Base-by-base conservation (phyloP, 306 rosid species). In the Cicer chorassanicum region DNA sequence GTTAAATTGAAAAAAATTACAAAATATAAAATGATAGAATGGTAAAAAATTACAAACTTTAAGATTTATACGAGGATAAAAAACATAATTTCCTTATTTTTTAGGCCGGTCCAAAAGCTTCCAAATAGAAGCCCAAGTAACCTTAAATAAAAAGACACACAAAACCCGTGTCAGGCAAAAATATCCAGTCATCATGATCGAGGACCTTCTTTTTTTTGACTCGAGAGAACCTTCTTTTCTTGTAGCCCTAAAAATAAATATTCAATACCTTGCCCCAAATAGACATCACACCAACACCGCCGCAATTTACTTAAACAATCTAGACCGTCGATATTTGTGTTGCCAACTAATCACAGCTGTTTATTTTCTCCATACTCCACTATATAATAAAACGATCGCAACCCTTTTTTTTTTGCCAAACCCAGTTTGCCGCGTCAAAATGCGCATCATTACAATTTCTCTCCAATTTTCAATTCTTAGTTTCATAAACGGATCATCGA, bases 331-430 rank as follows among this genome's bases (percentile, higher is more conserved):
- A 7, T 24, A 14, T 6, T 34, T 44, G 46, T 18, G 7, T 24
- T 4, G 0, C 11, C n/a, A 42, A 72, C 1, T n/a, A 60, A 53
- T 62, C 76, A 12, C 24, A 55, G 8, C 80, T 86, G 78, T 73
- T 24, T 29, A 49, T 80, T 9, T 5, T 8, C 21, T 18, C 40
- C 21, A 48, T 5, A 14, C 24, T 49, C 48, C 2, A 0, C n/a
- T 29, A 18, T 57, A 63, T 41, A 21, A 21, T 16, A 53, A 41
- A 8, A 2, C 1, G 1, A 34, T 7, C 77, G 1, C 8, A 36
- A 24, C 77, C 40, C 12, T 46, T 1, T 1, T 0, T n/a, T n/a
- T n/a, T 2, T 13, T 0, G 7, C 42, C 1, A 1, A 1, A 13
- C 11, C 46, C n/a, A 13, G 1, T 0, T 14, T 53, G 24, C 36